phyloP scores from a whole-genome alignment of 2,329 filamentous ascomycete genomes.

The Amesomyces nigricolor region DNA sequence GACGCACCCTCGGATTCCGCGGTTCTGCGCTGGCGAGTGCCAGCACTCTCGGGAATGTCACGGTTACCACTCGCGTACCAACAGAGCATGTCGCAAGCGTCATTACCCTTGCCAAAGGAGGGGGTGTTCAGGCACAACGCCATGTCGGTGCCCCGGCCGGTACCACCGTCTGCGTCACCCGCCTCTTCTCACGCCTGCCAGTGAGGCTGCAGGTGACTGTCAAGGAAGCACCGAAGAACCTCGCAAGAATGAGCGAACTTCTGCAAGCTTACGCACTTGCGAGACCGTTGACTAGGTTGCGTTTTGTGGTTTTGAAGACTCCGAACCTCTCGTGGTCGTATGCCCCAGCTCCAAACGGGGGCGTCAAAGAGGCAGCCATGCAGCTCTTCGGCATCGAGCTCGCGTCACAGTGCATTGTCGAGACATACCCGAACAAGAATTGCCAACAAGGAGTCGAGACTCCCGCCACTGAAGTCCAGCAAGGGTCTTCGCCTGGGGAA shows the following conservation, averaged over 20 bases:
- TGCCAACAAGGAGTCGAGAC: background rate
- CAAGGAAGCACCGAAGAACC: conserved; percentile 52
- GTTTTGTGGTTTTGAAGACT: conserved; percentile 52
- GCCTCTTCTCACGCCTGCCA: conserved; percentile 56
- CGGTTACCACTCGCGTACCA: conserved; percentile 58
- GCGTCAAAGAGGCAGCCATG: conserved; percentile 52
- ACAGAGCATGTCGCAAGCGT: conserved; percentile 53
- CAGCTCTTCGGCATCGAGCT: conserved; percentile 57
- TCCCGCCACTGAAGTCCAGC: background rate
- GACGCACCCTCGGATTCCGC: conserved; percentile 65
- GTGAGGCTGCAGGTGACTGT: conserved; percentile 56
- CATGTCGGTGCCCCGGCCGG: conserved; percentile 54
- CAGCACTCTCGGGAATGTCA: conserved; percentile 54
- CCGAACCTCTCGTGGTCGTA: conserved; percentile 56
- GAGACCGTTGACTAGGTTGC: conserved; percentile 55
- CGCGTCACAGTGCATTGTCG: conserved; percentile 48
- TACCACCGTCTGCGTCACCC: conserved; percentile 57
- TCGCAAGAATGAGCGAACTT: conserved; percentile 54
- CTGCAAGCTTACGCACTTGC: conserved; percentile 62
- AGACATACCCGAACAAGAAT: conserved; percentile 20
- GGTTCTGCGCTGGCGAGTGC: conserved; percentile 67
- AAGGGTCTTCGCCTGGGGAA: background rate
- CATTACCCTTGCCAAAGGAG: conserved; percentile 40
- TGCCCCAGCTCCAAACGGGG: conserved; percentile 46
- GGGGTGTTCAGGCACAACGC: conserved; percentile 37